phyloP scores from a whole-genome alignment of 2,329 filamentous ascomycete genomes.

The Fulvia fulva region DNA sequence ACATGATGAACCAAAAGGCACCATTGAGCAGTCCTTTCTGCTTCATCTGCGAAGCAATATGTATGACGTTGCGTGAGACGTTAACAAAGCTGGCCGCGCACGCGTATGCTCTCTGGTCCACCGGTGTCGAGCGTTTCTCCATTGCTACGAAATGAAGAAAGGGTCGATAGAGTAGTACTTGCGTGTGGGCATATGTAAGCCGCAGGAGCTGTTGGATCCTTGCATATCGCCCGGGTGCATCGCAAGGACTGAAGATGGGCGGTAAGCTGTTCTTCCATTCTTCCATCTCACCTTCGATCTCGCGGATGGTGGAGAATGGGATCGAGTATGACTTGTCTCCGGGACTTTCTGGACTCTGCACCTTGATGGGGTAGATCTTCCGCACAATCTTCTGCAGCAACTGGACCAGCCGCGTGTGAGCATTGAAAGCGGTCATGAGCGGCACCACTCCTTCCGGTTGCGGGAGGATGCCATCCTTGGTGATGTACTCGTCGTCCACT shows the following conservation, averaged over 20 bases:
- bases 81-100: constrained; percentile 66
- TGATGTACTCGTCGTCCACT: constrained; percentile 62
- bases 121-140: constrained; percentile 43
- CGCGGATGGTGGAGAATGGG: constrained; percentile 60
- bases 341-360: constrained; percentile 34
- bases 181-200: constrained; percentile 77
- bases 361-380: constrained; percentile 62
- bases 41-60: constrained; percentile 74
- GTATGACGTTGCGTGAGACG: constrained; percentile 69
- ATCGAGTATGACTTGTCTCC: constrained; percentile 58
- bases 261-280: constrained; percentile 66
- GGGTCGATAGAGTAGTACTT: constrained; percentile 76
- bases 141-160: constrained; percentile 80
- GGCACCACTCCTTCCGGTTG: constrained; percentile 55
- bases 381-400: constrained; percentile 60
- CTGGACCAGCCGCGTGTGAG: constrained; percentile 55
- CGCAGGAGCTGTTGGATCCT: constrained; percentile 69
- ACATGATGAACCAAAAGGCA: constrained; percentile 83
- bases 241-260: constrained; percentile 72
- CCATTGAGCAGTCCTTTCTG: constrained; percentile 71
- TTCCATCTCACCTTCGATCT: constrained; percentile 61
- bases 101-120: constrained; percentile 75
- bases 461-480: constrained; percentile 45
- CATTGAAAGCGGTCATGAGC: constrained; percentile 58
- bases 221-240: constrained; percentile 64